Conservation (phyloP, 257 asterid species). For the Asclepias syriaca region DNA sequence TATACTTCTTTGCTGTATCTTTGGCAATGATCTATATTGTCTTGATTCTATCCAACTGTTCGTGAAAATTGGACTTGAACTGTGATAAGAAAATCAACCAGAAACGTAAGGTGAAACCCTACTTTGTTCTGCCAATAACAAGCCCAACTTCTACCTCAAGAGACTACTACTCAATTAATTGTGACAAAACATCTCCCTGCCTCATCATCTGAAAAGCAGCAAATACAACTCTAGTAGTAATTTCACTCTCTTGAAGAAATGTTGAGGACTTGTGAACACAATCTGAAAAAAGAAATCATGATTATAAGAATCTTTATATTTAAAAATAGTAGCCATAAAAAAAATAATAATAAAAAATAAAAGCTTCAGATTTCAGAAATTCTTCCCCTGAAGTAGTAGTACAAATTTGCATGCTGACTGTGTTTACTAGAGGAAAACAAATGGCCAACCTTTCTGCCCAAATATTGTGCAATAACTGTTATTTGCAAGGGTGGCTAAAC, state of each 20-base stretch:
- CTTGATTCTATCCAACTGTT: not conserved
- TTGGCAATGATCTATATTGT: not conserved
- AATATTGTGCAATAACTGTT: not conserved
- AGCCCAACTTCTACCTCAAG: no score
- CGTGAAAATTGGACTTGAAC: not conserved
- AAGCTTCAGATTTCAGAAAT: not conserved
- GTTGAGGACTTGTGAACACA: not conserved
- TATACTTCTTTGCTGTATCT: not conserved
- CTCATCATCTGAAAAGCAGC: not conserved
- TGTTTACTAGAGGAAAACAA: not conserved
- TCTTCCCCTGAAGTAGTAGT: not conserved
- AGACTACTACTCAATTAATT: not conserved
- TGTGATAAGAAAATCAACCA: slow-evolving; percentile 2
- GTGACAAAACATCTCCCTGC: not conserved
- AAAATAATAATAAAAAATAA: not conserved
- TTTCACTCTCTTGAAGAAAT: not conserved
- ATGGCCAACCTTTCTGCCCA: not conserved
- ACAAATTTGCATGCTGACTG: not conserved
- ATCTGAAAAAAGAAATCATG: slow-evolving; percentile 1
- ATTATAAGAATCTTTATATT: not conserved
- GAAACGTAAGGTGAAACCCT: not conserved
- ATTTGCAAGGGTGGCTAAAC: not conserved
- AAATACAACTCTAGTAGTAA: not conserved
- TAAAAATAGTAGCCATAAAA: not conserved
- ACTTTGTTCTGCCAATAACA: not conserved